Base-by-base conservation (phyloP, 2,329 filamentous ascomycete genomes). In the Pseudogymnoascus sp. region DNA sequence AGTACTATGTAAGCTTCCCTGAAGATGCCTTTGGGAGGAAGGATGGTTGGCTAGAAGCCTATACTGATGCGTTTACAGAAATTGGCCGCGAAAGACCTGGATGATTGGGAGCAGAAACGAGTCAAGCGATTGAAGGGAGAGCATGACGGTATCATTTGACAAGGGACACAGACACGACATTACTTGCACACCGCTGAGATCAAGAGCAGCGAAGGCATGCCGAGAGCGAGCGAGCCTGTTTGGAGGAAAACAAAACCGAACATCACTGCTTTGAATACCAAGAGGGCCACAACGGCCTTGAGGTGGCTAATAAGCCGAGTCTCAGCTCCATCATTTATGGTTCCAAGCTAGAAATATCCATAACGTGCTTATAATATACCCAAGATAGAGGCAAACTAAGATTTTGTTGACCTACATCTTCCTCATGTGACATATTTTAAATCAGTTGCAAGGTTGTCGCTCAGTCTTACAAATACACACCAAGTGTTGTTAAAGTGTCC, bases 101-200 rank as follows among this genome's bases (percentile, higher is more conserved):
- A 99, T 72, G 84, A 91, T 73, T 99, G 95, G 95, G 93, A 97
- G 75, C 95, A 97, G 78, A 96, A 95, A 77, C 86, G 96, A 62
- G 92, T 97, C 10, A 87, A 96, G 78, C 82, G 95, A 73, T 82
- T 97, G 65, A 87, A 90, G 19, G 95, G 95, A 68, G 96, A 99
- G 76, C 89, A 85, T 65, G 93, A 99, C 75, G 93, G 93, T 35
- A 83, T 90, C 28, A 57, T 57, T 21, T 57, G 50, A 57, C 19
- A 17, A 57, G 28, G 28, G 50, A 15, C 28, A 35, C 28, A 21
- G 50, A 19, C 28, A 57, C 28, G 50, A 33, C 23, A 21, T 19
- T 19, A 28, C 15, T 9, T 57, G 28, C 28, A 57, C 21, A 33
- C 50, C 50, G 50, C 50, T 21, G 50, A 33, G 50, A 57, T 8